Conservation (phyloP, 805 yeast species). For the Metschnikowia kofuensis region DNA sequence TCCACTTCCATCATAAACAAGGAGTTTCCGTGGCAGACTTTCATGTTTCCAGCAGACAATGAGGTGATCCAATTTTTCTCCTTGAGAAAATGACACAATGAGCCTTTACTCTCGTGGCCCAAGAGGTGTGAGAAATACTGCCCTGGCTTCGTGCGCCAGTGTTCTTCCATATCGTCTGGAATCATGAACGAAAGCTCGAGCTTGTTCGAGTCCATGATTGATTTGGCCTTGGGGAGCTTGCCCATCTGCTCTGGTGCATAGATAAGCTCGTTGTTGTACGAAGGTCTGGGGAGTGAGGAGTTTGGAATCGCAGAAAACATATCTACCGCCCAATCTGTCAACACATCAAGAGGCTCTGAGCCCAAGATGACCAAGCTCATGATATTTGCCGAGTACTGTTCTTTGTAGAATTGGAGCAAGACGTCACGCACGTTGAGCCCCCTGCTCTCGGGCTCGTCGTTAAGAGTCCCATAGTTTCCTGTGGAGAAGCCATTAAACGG, state of each 20-base stretch:
- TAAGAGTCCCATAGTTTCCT: constrained; percentile 77
- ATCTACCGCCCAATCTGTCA: constrained; percentile 67
- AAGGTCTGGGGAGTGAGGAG: constrained; percentile 40
- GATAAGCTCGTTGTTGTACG: constrained; percentile 46
- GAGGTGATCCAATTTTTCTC: constrained; percentile 72
- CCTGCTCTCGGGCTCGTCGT: constrained; percentile 53
- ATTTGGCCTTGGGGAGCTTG: constrained; percentile 62
- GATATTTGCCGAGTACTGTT: constrained; percentile 77
- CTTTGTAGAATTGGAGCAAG: constrained; percentile 67
- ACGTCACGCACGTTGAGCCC: constrained; percentile 80
- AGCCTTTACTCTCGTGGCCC: constrained; percentile 93
- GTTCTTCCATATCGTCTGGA: constrained; percentile 64
- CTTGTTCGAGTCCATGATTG: constrained; percentile 76
- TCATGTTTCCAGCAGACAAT: constrained; percentile 69
- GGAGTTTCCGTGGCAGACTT: constrained; percentile 64
- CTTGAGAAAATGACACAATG: constrained; percentile 69
- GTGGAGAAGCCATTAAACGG: constrained; percentile 89
- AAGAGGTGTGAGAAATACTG: constrained; percentile 74
- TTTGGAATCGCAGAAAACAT: constrained; percentile 65
- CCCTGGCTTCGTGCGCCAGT: constrained; percentile 68
- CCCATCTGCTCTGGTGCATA: constrained; percentile 48
- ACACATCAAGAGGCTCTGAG: constrained; percentile 68
- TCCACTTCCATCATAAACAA: constrained; percentile 70
- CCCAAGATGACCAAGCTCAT: constrained; percentile 88
- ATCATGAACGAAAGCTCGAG: constrained; percentile 67